Evolutionary conservation across 2,329 filamentous ascomycete genomes (phyloP).

Genomic region (Metarhizium anisopliae): DNA sequence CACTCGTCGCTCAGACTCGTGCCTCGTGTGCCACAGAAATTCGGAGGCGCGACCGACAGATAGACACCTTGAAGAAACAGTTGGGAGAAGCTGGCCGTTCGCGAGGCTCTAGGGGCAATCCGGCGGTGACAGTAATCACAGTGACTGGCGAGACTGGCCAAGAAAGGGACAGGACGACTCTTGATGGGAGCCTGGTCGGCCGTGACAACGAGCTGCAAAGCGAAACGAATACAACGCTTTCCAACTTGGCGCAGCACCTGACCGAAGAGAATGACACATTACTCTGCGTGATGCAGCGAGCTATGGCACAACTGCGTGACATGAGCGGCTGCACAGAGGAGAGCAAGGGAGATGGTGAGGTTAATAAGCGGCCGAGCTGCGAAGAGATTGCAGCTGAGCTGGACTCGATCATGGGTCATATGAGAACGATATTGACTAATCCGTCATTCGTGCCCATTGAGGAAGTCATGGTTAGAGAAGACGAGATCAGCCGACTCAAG

Average conservation of each 20-base stretch:
- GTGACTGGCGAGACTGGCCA: constrained; percentile 46
- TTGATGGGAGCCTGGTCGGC: constrained; percentile 14
- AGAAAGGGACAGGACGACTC: constrained; percentile 29
- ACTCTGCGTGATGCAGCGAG: constrained; percentile 60
- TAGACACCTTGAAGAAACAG: constrained; percentile 82
- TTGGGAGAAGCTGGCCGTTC: constrained; percentile 61
- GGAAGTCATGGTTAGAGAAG: constrained; percentile 85
- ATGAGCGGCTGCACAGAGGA: constrained; percentile 49
- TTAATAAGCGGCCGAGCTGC: constrained; percentile 29
- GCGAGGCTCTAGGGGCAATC: constrained; percentile 45
- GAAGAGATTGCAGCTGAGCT: constrained; percentile 68
- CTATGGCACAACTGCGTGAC: constrained; percentile 61
- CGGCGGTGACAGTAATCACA: constrained; percentile 47
- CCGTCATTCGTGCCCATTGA: constrained; percentile 94
- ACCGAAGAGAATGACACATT: constrained; percentile 89
- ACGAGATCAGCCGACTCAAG: constrained; percentile 76
- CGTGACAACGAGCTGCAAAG: constrained; percentile 62
- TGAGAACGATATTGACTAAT: constrained; percentile 80
- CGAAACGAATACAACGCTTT: constrained; percentile 88
- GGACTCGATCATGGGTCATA: constrained; percentile 68
- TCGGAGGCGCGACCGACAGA: constrained; percentile 79
- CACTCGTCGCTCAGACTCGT: constrained; percentile 72
- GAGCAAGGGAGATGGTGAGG: constrained; percentile 20
- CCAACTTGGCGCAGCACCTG: constrained; percentile 69
- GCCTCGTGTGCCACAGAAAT: constrained; percentile 85